Percentiles rank a stretch among this genome's conserved stretches.
Evolutionary conservation across 306 rosid genomes (phyloP).

Genomic region (Heteromeles arbutifolia): DNA sequence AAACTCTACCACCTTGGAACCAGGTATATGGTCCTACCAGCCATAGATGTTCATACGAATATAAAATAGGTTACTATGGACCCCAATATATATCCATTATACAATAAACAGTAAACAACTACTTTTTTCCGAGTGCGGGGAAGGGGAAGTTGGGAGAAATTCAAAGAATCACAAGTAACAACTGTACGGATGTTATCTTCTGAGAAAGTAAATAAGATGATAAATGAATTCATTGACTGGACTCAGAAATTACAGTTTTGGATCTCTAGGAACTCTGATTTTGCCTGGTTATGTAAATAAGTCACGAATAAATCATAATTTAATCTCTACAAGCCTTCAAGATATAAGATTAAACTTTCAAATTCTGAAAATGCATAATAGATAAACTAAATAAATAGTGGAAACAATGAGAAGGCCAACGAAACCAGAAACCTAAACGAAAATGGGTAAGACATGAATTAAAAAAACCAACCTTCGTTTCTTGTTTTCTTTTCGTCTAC

Average conservation of each 20-base stretch:
- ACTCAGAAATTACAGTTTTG: background rate
- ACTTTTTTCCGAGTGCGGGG: background rate
- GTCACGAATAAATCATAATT: background rate
- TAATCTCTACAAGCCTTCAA: background rate
- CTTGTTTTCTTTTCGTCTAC: slow-evolving; percentile 5
- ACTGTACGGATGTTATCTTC: background rate
- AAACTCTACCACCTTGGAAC: background rate
- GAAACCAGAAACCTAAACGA: background rate
- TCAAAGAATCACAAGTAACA: background rate
- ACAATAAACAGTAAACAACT: background rate
- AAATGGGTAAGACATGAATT: background rate
- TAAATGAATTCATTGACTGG: background rate
- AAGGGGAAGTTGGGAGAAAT: background rate
- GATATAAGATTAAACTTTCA: background rate
- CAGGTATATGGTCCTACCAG: background rate
- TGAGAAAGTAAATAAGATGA: background rate
- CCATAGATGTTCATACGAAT: background rate
- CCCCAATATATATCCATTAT: background rate
- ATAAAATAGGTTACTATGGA: background rate
- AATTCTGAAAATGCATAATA: background rate
- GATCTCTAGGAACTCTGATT: background rate
- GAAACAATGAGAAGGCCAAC: background rate
- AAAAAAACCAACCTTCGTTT: slow-evolving; percentile 19
- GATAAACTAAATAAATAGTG: background rate
- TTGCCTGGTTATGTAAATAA: background rate